Base-by-base conservation (phyloP, 352 stramenopile genomes). In the Phytophthora ramorum region DNA sequence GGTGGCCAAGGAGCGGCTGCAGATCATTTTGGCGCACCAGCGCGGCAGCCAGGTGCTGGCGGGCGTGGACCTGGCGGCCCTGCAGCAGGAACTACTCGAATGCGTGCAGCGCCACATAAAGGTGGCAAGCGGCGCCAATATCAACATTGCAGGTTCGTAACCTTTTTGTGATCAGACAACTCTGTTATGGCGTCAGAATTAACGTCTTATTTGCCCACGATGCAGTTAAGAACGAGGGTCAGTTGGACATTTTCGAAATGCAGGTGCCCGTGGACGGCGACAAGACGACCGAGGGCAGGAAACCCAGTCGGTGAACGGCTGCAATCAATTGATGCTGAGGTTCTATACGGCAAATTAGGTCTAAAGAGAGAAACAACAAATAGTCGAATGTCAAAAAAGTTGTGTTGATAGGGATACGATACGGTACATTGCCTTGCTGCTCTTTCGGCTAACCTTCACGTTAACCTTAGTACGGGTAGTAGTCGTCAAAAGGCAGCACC, bases 221-320 rank as follows among this genome's bases (percentile, higher is more conserved):
- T 16, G 38, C 66, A 94, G 89, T 96, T 35, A 96, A 96, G 66
- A 84, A 95, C 61, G 89, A 96, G 71, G 87, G 87, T 2, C 79
- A 87, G 26, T 73, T 96, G 62, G 89, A 96, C 58, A 96, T 96
- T 51, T 96, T 96, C 56, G 89, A 96, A 73, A 96, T 96, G 89
- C 89, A 96, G 52, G 89, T 96, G 59, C 89, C 89, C 0, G 89
- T 96, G 58, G 81, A 93, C 54, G 76, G 75, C 50, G 75, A 76
- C 32, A 84, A 70, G 49, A 3, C 34, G 37, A 8, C 45, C 32
- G 32, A 43, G 16, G 32, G 24, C 0, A 63, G 62, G n/a, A 66
- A 67, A 68, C 16, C 45, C n/a, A 58, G 53, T 51, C 52, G 66
- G 66, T 73, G 63, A 73, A 69, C 6, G 44, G 35, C 9, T 20